Base-by-base conservation (phyloP, 2,329 filamentous ascomycete species). In the Knoxdaviesia proteae region DNA sequence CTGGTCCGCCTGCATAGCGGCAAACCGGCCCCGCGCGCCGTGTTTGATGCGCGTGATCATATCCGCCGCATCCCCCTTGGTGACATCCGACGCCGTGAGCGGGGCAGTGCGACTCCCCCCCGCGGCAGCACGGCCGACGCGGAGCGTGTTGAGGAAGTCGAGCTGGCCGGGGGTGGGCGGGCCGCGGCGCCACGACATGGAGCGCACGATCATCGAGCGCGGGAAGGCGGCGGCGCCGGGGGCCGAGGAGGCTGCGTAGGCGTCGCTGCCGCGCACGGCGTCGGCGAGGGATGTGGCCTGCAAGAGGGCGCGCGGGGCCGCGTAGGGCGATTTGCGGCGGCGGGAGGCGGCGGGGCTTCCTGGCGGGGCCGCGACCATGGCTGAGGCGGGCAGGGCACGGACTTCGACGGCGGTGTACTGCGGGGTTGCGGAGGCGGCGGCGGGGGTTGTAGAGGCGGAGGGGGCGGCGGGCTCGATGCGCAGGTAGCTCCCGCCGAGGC, bases 31-130 rank as follows among this genome's bases (percentile, higher is more conserved):
- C 57, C 64, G 72, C 1, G 82, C 84, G 1, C 88, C 88, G 54
- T 90, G 81, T 56, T 80, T 88, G 47, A 94, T 55, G 58, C 93
- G 92, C 6, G 84, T 92, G 49, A 96, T 93, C 80, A 93, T 87
- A 55, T 94, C 87, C 5, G 70, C 70, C 5, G 86, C 87, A 54
- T 74, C 75, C 6, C 88, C 88, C 53, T 87, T 90, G 9, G 71
- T 86, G 45, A 93, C 52, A 32, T 76, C 68, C 0, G 61, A 59
- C 0, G 59, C 50, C 1, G 61, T 67, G 41, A 86, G 53, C 42
- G 69, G 61, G 32, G 75, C 61, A 30, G 32, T 4, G 36, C 42
- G 42, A 6, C 37, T 5, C n/a, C 7, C 10, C 38, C 34, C 11
- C 32, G 32, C 9, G 4, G 31, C 7, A 2, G 20, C 10, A 64